These are phyloP conservation scores for Aspergillus intermedius DNA, from an alignment of 2,329 filamentous ascomycete species.

Conservation along the genomic window DNA sequence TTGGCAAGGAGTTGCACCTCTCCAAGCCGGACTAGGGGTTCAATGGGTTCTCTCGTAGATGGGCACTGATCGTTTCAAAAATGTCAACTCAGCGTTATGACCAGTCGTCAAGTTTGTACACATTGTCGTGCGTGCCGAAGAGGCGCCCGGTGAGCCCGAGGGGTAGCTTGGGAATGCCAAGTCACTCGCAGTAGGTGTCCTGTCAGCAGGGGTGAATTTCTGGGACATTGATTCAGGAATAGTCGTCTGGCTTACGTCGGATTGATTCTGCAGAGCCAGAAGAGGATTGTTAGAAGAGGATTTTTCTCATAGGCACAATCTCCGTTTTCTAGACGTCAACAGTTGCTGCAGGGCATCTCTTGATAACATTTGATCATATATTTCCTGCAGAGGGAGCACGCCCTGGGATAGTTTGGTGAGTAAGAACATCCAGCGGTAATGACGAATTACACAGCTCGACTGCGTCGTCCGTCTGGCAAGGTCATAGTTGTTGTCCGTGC, in stretches of 20 bases:
- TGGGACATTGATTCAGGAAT: not conserved
- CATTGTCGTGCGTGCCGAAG: slow-evolving; percentile 15
- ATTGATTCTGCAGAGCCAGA: slow-evolving; percentile 1
- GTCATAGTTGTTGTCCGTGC: too few relatives aligned
- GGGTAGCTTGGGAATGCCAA: not conserved
- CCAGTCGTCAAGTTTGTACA: slow-evolving; percentile 15
- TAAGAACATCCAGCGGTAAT: too few relatives aligned
- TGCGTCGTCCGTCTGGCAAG: too few relatives aligned
- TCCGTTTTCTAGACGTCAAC: slow-evolving; percentile 38
- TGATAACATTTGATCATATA: slow-evolving; percentile 59
- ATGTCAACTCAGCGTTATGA: slow-evolving; percentile 34
- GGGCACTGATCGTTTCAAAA: slow-evolving; percentile 39
- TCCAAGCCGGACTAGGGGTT: slow-evolving; percentile 35
- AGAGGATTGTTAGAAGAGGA: not conserved
- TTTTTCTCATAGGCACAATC: slow-evolving; percentile 13
- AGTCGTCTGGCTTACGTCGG: slow-evolving; percentile 2
- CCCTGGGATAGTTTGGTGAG: slow-evolving; percentile 24
- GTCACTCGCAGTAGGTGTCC: not conserved
- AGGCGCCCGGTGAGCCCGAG: slow-evolving; percentile 5
- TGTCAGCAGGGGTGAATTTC: too few relatives aligned
- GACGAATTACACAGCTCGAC: too few relatives aligned
- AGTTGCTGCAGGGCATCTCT: slow-evolving; percentile 54
- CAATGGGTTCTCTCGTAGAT: slow-evolving; percentile 33
- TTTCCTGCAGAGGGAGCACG: slow-evolving; percentile 53
- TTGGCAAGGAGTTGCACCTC: slow-evolving; percentile 49